A percentile compares a stretch with the other conserved stretches of the same genome.
Conservation (phyloP, 768 basidiomycete genomes). For the Termitomyces bulborhizus region DNA sequence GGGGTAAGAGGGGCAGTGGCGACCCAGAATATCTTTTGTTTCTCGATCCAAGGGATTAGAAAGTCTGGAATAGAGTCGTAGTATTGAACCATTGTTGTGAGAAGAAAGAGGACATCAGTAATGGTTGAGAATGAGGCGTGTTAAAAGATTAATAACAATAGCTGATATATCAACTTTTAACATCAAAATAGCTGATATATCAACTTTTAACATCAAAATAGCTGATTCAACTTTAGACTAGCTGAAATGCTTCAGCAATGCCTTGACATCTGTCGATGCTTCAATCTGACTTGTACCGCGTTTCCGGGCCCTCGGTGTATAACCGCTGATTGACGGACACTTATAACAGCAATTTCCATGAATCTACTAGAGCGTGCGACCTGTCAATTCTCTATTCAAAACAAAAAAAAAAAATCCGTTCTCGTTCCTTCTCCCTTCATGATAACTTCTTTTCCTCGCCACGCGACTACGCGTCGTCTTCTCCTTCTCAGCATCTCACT, state of each 20-base stretch:
- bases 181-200: too few species aligned
- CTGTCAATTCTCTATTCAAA: not conserved
- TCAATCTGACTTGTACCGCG: not conserved
- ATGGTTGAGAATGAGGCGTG: too few species aligned
- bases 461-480: not conserved
- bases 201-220: too few species aligned
- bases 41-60: conserved; percentile 48
- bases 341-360: not conserved
- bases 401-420: too few species aligned
- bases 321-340: not conserved
- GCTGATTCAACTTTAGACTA: too few species aligned
- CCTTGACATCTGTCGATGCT: too few species aligned
- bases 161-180: too few species aligned
- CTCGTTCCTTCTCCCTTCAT: not conserved
- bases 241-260: too few species aligned
- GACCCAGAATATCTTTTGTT: conserved; percentile 70
- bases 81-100: conserved; percentile 46
- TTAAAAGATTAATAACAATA: too few species aligned
- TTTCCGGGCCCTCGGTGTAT: not conserved
- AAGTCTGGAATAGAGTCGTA: conserved; percentile 50
- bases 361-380: not conserved
- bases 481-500: not conserved
- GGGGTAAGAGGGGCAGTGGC: conserved; percentile 53
- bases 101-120: too few species aligned
- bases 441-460: not conserved